Evolutionary conservation across 2,329 filamentous ascomycete species (phyloP).

Genomic region (Thermochaetoides dissita): DNA sequence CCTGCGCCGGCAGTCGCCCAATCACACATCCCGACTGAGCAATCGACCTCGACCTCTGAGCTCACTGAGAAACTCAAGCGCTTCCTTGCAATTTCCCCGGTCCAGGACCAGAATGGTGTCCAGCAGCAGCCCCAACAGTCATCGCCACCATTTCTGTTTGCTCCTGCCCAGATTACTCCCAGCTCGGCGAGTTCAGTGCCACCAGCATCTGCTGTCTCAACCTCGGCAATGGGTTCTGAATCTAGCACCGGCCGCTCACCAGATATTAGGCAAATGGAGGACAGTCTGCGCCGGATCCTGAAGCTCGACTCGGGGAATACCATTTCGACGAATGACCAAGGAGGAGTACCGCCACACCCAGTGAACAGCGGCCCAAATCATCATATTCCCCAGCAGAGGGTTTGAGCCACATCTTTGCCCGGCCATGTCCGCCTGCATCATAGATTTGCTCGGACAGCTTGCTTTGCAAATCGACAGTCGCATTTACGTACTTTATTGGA

Average conservation of each 20-base stretch:
- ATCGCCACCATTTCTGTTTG: background rate
- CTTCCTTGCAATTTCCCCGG: conserved; percentile 27
- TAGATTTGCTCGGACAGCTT: background rate
- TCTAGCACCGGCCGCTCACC: conserved; percentile 14
- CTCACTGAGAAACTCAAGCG: conserved; percentile 41
- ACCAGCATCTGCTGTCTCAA: conserved; percentile 1
- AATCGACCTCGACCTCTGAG: conserved; percentile 17
- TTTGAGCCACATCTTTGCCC: background rate
- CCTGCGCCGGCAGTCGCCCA: conserved; percentile 1
- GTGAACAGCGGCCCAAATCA: no score
- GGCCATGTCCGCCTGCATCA: no score
- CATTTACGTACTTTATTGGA: conserved; percentile 3
- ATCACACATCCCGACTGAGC: background rate
- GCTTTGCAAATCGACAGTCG: background rate
- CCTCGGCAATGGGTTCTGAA: conserved; percentile 9
- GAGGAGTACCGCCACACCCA: no score
- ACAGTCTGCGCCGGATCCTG: conserved; percentile 38
- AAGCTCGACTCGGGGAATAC: conserved; percentile 20
- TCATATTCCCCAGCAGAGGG: no score
- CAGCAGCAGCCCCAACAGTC: conserved; percentile 1
- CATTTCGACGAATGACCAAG: no score
- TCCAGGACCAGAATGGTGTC: background rate
- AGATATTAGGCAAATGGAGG: conserved; percentile 37
- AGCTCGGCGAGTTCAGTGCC: background rate
- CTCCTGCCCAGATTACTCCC: background rate